Percentiles rank a stretch among this genome's conserved stretches.
Conservation (phyloP, 2,329 filamentous ascomycete genomes). For the Diplocarpon mali region DNA sequence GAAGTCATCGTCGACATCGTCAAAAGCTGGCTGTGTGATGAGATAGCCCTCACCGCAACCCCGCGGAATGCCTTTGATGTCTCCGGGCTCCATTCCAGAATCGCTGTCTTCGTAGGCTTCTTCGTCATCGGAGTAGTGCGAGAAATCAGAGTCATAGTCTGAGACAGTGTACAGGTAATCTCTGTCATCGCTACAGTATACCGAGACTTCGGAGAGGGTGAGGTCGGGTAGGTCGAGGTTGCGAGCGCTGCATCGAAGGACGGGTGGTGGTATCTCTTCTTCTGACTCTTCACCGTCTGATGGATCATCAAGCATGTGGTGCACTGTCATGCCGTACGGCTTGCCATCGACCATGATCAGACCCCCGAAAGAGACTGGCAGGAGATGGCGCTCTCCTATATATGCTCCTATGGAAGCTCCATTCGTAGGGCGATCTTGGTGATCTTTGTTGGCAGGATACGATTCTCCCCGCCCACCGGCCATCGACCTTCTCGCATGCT, state of each 20-base stretch:
- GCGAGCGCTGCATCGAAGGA: slow-evolving; percentile 22
- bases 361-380: slow-evolving; percentile 84
- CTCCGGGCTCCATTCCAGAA: slow-evolving; percentile 50
- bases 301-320: slow-evolving; percentile 82
- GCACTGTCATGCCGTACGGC: slow-evolving; percentile 88
- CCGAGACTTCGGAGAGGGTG: slow-evolving; percentile 24
- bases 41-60: slow-evolving; percentile 67
- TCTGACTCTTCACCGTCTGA: slow-evolving; percentile 36
- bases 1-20: slow-evolving; percentile 76
- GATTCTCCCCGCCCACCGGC: slow-evolving; percentile 30
- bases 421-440: slow-evolving; percentile 68
- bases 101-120: slow-evolving; percentile 39
- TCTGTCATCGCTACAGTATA: slow-evolving; percentile 32
- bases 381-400: slow-evolving; percentile 72
- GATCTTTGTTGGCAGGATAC: slow-evolving; percentile 57
- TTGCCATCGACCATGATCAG: slow-evolving; percentile 75
- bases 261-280: slow-evolving; percentile 21
- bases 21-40: slow-evolving; percentile 84
- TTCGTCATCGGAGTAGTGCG: slow-evolving; percentile 21
- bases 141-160: slow-evolving; percentile 45
- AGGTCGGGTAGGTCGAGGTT: slow-evolving; percentile 28
- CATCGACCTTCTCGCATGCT: slow-evolving; percentile 32
- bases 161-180: slow-evolving; percentile 50
- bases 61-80: slow-evolving; percentile 66
- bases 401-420: slow-evolving; percentile 92